phyloP scores from a whole-genome alignment of 2,329 filamentous ascomycete species.

The Sporothrix protearum region DNA sequence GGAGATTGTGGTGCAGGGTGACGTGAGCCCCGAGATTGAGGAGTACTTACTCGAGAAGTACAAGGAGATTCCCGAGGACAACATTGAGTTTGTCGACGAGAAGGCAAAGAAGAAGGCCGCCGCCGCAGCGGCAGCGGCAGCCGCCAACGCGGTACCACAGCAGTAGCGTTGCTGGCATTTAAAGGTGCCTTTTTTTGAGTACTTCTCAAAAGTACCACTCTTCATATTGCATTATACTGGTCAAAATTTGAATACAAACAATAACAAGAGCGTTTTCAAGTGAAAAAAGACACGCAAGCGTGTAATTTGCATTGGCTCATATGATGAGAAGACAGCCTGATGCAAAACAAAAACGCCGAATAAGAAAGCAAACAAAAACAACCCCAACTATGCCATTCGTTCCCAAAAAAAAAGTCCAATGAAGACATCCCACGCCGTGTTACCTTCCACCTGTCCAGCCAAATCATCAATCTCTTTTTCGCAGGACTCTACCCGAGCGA shows the following conservation, averaged over 20 bases:
- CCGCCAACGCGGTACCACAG: slow-evolving; percentile 10
- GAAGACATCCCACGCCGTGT: background rate
- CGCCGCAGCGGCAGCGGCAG: slow-evolving; percentile 27
- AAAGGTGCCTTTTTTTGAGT: background rate
- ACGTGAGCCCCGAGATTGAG: slow-evolving; percentile 89
- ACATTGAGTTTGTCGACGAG: slow-evolving; percentile 91
- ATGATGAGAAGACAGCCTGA: background rate
- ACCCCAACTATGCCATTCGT: background rate
- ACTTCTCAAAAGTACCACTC: background rate
- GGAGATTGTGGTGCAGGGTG: slow-evolving; percentile 96
- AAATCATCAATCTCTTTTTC: slow-evolving; percentile 47
- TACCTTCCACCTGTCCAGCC: background rate
- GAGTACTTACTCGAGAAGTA: slow-evolving; percentile 90
- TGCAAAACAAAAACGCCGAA: background rate
- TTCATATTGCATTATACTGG: background rate
- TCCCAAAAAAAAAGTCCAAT: background rate
- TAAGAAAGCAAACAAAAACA: background rate
- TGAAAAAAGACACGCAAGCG: background rate
- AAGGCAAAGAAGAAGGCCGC: slow-evolving; percentile 79
- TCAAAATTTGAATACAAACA: background rate
- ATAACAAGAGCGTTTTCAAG: slow-evolving; percentile 1
- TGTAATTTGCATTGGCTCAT: background rate
- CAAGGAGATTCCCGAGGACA: slow-evolving; percentile 86
- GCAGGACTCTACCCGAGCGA: slow-evolving; percentile 51
- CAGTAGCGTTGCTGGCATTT: background rate